A percentile compares a stretch with the other conserved stretches of the same genome.
These are phyloP conservation scores for Leishmania aethiopica DNA, from an alignment of 208 protist species.

Conservation along the genomic window DNA sequence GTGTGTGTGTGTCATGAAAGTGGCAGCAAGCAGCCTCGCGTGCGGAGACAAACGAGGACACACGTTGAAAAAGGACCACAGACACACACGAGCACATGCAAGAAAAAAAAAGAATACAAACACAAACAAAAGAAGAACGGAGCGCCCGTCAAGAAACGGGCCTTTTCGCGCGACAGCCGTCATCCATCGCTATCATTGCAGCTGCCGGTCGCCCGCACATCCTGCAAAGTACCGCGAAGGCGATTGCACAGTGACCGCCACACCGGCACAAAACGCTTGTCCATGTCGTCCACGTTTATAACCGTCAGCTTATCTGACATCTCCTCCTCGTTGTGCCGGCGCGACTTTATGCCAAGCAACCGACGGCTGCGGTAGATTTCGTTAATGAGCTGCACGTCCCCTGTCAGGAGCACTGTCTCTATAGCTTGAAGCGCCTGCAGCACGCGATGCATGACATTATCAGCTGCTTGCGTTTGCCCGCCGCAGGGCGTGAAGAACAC, in stretches of 20 bases:
- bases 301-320: constrained; percentile 43
- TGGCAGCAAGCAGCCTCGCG: neutral
- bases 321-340: constrained; percentile 37
- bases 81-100: neutral
- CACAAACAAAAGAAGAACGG: neutral
- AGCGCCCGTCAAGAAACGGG: neutral
- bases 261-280: constrained; percentile 80
- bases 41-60: neutral
- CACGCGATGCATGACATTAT: constrained; percentile 72
- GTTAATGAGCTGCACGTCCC: constrained; percentile 54
- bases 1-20: neutral
- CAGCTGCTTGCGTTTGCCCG: constrained; percentile 73
- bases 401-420: constrained; percentile 58
- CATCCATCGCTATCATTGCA: constrained; percentile 9
- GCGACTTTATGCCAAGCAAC: constrained; percentile 50
- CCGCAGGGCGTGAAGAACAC: constrained; percentile 73
- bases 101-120: constrained; percentile 1
- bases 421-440: constrained; percentile 43
- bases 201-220: neutral
- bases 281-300: constrained; percentile 59
- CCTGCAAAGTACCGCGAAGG: constrained; percentile 23
- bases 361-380: constrained; percentile 37
- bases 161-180: constrained; percentile 1
- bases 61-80: neutral
- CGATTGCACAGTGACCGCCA: constrained; percentile 50